Evolutionary conservation across 345 rosid species (phyloP).

Genomic region (Salix dunnii): DNA sequence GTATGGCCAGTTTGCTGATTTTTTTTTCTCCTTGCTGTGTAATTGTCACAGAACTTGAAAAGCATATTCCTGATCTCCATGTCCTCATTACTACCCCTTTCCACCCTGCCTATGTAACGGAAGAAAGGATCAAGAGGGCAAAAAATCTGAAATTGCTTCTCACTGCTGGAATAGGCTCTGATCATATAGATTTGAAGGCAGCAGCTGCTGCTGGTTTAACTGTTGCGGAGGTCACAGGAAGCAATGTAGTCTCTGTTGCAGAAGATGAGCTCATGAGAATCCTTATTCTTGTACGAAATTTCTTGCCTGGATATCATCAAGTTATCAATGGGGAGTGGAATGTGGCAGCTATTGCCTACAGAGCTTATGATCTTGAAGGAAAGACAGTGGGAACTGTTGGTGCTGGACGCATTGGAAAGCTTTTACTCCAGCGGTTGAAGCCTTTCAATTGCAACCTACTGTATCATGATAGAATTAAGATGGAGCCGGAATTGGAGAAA

Average conservation of each 20-base stretch:
- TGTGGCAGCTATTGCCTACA: slow-evolving; percentile 74
- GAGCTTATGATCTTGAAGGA: slow-evolving; percentile 95
- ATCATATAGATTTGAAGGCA: slow-evolving; percentile 80
- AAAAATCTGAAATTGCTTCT: slow-evolving; percentile 85
- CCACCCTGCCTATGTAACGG: slow-evolving; percentile 91
- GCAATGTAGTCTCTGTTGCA: slow-evolving; percentile 90
- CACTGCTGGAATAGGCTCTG: slow-evolving; percentile 95
- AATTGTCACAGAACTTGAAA: slow-evolving; percentile 60
- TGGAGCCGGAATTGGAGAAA: slow-evolving; percentile 68
- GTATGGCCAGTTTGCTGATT: background rate
- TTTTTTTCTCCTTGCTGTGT: background rate
- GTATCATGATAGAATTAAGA: slow-evolving; percentile 75
- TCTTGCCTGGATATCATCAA: slow-evolving; percentile 83
- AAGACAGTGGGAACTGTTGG: slow-evolving; percentile 94
- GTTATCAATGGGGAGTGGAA: slow-evolving; percentile 88
- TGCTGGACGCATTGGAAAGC: slow-evolving; percentile 82
- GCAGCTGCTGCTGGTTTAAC: slow-evolving; percentile 89
- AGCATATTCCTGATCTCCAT: slow-evolving; percentile 81
- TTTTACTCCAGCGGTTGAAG: slow-evolving; percentile 80
- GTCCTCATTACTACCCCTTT: slow-evolving; percentile 86
- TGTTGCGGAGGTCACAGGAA: slow-evolving; percentile 91
- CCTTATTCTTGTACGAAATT: slow-evolving; percentile 80
- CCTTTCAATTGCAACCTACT: slow-evolving; percentile 88
- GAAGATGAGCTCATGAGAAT: slow-evolving; percentile 97
- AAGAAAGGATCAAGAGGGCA: slow-evolving; percentile 86